phyloP scores from a whole-genome alignment of 768 basidiomycete species.

The Coprinopsis sp. region DNA sequence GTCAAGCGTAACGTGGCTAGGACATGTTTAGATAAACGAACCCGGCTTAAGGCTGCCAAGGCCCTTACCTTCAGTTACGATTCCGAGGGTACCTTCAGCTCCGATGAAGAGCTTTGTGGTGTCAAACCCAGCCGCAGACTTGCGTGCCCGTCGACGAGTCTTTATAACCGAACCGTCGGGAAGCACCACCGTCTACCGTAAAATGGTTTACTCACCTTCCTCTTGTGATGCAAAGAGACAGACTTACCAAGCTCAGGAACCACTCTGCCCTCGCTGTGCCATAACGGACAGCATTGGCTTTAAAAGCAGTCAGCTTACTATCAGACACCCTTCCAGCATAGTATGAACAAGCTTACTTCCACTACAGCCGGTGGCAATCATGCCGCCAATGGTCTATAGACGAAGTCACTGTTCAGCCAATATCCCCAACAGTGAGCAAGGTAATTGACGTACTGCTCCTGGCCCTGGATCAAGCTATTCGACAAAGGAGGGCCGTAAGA shows the following conservation, averaged over 20 bases:
- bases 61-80: conserved; percentile 73
- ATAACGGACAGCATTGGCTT: conserved; percentile 80
- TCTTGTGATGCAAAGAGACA: background rate
- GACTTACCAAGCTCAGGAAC: conserved; percentile 73
- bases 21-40: conserved; percentile 1
- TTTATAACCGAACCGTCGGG: conserved; percentile 85
- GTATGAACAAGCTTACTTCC: conserved; percentile 58
- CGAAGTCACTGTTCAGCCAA: background rate
- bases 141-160: conserved; percentile 72
- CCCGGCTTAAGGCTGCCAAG: background rate
- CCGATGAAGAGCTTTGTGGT: conserved; percentile 86
- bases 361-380: conserved; percentile 83
- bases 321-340: background rate
- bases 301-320: background rate
- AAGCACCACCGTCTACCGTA: conserved; percentile 70
- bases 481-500: too few relatives aligned
- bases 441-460: conserved; percentile 48
- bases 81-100: conserved; percentile 84
- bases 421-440: too few relatives aligned
- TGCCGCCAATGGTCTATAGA: conserved; percentile 74
- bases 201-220: background rate
- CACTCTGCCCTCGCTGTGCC: conserved; percentile 87
- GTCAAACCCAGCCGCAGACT: conserved; percentile 87
- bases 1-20: conserved; percentile 78
- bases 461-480: conserved; percentile 66